Conservation (phyloP, 2,329 filamentous ascomycete species). For the Talaromyces sp. region DNA sequence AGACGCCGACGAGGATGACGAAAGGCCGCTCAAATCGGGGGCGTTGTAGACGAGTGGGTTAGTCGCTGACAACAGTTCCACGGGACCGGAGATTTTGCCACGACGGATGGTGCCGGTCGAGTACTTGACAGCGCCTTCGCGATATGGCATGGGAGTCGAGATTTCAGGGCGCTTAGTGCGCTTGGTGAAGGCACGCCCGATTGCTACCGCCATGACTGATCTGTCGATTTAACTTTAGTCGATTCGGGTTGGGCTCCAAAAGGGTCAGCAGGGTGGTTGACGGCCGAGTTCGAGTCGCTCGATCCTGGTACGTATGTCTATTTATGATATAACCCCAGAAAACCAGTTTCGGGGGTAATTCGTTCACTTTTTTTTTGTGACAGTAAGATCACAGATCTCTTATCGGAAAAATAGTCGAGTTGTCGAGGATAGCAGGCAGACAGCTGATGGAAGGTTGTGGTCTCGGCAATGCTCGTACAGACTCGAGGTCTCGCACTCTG, state of each 20-base stretch:
- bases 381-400: slow-evolving; percentile 8
- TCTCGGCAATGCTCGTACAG: background rate
- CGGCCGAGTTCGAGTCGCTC: background rate
- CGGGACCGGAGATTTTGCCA: slow-evolving; percentile 69
- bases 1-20: slow-evolving; percentile 45
- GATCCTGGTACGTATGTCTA: background rate
- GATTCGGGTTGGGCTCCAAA: slow-evolving; percentile 1
- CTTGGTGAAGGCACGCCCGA: slow-evolving; percentile 44
- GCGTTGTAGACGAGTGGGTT: slow-evolving; percentile 96
- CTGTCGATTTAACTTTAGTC: background rate
- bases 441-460: background rate
- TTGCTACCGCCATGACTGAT: slow-evolving; percentile 27
- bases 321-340: background rate
- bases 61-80: slow-evolving; percentile 86
- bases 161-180: slow-evolving; percentile 43
- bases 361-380: background rate
- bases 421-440: background rate
- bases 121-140: slow-evolving; percentile 41
- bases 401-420: background rate
- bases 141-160: slow-evolving; percentile 38
- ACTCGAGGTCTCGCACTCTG: background rate
- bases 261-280: slow-evolving; percentile 3
- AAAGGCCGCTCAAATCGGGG: slow-evolving; percentile 61
- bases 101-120: slow-evolving; percentile 42
- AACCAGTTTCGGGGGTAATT: background rate